These are phyloP conservation scores for Exophiala dermatitidis DNA, from an alignment of 2,329 filamentous ascomycete species.

Conservation along the genomic window DNA sequence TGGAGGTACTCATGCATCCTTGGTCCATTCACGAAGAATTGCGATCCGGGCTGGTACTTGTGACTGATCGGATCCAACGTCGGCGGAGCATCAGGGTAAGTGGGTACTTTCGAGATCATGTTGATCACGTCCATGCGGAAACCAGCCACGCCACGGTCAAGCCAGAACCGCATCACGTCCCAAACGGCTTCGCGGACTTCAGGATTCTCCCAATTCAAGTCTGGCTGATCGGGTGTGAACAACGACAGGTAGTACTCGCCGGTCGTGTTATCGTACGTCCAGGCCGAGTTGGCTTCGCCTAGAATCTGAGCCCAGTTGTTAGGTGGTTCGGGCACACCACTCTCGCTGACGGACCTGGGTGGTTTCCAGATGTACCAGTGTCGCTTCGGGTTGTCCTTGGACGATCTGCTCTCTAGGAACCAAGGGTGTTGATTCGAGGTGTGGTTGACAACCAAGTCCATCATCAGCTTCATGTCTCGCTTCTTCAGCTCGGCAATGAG, in stretches of 20 bases:
- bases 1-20: conserved; percentile 35
- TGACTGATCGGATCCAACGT: conserved; percentile 34
- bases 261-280: conserved; percentile 62
- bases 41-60: conserved; percentile 43
- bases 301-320: conserved; percentile 60
- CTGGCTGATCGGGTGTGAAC: conserved; percentile 68
- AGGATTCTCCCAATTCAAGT: conserved; percentile 76
- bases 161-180: conserved; percentile 70
- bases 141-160: conserved; percentile 63
- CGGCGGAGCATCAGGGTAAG: conserved; percentile 43
- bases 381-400: conserved; percentile 55
- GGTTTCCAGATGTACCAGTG: conserved; percentile 61
- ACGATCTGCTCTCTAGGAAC: conserved; percentile 61
- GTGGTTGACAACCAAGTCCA: conserved; percentile 44
- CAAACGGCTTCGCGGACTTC: conserved; percentile 63
- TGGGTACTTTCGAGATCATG: conserved; percentile 59
- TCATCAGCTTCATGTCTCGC: conserved; percentile 44
- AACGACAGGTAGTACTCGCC: conserved; percentile 70
- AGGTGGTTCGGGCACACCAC: conserved; percentile 59
- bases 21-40: conserved; percentile 33
- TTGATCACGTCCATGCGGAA: conserved; percentile 72
- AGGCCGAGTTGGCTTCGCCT: conserved; percentile 36
- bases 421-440: conserved; percentile 45
- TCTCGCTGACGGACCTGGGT: conserved; percentile 42
- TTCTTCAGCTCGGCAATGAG: conserved; percentile 40